Percentiles rank a stretch among this genome's conserved stretches.
Evolutionary conservation across 2,329 filamentous ascomycete species (phyloP).

Genomic region (Diaporthe amygdali): DNA sequence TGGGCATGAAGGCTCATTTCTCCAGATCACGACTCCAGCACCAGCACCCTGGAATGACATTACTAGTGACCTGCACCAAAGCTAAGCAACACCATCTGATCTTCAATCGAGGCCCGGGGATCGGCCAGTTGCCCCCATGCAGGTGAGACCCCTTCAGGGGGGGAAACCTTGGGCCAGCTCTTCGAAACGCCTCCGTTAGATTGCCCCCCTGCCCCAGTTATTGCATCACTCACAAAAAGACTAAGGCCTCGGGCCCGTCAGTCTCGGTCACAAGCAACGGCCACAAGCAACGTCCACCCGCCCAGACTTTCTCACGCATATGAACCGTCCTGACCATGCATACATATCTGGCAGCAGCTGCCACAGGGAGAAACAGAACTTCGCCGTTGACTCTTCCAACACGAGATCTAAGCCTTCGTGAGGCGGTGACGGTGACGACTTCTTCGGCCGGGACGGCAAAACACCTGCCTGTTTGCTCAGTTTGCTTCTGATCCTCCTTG

Average conservation of each 20-base stretch:
- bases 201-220: not conserved
- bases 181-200: not conserved
- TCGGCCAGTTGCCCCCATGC: not conserved
- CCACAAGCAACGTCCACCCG: not conserved
- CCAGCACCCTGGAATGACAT: not conserved
- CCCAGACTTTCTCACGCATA: not conserved
- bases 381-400: not conserved
- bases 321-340: not conserved
- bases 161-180: not conserved
- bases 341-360: not conserved
- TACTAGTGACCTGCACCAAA: not conserved
- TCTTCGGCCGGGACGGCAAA: not conserved
- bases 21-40: not conserved
- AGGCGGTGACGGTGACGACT: constrained; percentile 2
- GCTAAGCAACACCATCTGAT: constrained; percentile 1
- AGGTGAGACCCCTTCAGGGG: not conserved
- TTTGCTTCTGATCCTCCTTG: not conserved
- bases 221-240: not conserved
- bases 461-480: not conserved
- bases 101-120: not conserved
- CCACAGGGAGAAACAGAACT: not conserved
- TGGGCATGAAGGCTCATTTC: constrained; percentile 7
- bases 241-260: not conserved
- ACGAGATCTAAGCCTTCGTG: not conserved
- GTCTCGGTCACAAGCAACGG: not conserved